phyloP scores from a whole-genome alignment of 805 yeast species.

The Zygosaccharomyces gambellarensis region DNA sequence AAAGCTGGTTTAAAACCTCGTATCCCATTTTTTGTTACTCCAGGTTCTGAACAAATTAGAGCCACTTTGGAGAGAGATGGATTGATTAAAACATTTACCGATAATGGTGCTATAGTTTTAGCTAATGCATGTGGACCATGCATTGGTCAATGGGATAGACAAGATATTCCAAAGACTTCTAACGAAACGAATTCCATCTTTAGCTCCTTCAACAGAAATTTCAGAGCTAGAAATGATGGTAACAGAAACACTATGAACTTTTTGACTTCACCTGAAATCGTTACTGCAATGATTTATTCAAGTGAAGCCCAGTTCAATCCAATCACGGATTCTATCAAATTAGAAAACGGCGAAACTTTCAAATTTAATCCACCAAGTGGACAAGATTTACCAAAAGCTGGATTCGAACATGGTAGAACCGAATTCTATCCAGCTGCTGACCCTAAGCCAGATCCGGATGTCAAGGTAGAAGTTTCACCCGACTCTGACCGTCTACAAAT shows the following conservation, averaged over 20 bases:
- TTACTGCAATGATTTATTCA: conserved; percentile 92
- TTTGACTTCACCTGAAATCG: conserved; percentile 97
- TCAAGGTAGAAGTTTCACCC: conserved; percentile 68
- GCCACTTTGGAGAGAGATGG: conserved; percentile 98
- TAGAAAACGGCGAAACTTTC: conserved; percentile 66
- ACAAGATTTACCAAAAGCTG: conserved; percentile 73
- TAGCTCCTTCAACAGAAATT: conserved; percentile 96
- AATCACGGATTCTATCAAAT: conserved; percentile 72
- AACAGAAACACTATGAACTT: conserved; percentile 97
- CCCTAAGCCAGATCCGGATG: conserved; percentile 60
- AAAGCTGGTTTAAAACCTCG: conserved; percentile 83
- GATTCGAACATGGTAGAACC: conserved; percentile 70
- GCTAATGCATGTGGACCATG: conserved; percentile 99
- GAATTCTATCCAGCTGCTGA: conserved; percentile 70
- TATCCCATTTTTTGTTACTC: conserved; percentile 90
- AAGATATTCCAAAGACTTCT: conserved; percentile 61
- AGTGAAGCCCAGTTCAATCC: conserved; percentile 94
- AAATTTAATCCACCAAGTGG: conserved; percentile 77
- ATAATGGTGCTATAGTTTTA: conserved; percentile 84
- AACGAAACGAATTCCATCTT: conserved; percentile 80
- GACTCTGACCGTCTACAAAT: conserved; percentile 88
- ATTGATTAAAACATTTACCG: conserved; percentile 69
- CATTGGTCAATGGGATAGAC: conserved; percentile 99
- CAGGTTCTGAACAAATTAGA: conserved; percentile 97
- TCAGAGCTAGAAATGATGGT: conserved; percentile 97